Evolutionary conservation across 805 yeast species (phyloP), one percentile per base, ranked within the genome.

Genomic region (Zygotorulaspora florentina): DNA sequence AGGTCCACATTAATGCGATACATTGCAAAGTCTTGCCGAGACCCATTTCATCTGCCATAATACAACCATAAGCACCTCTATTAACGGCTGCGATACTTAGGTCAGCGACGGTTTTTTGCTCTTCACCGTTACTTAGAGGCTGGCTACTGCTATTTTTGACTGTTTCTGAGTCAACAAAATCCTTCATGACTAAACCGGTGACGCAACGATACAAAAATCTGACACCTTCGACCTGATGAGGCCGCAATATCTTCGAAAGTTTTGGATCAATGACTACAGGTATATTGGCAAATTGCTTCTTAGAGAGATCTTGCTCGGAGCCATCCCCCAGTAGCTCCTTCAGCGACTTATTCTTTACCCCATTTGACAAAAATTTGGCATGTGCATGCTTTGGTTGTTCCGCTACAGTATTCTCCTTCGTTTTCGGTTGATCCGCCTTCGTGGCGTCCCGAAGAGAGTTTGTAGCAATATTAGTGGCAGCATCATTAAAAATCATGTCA

Each of bases 1-100:
- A 64, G 0, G 97, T 91, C 98, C 98, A 91, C 86, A 90, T 75
- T 27, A 91, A 71, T 0, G 96, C 75, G 28, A 91, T 75, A 64
- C 98, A 91, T 62, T 88, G 96, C 20, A 88, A 71, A 0, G 96
- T 88, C 61, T 88, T 88, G 20, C 96, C 96, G 33, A 88, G 71
- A 3, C 96, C 97, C 97, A 89, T 89, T 65, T 87, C 97, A 68
- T 89, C 97, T 0, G 97, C 97, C 98, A 91, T 91, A 41, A 91
- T 91, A 61, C 97, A 91, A 2, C 99, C 99, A 58, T 85, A 80
- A 0, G 97, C 97, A 28, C 84, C 73, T 7, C 87, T 77, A 61
- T 85, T 88, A 23, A 50, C 50, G 27, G 47, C 40, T 12, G 42
- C 36, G 18, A 28, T 36, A 8, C 13, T 20, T 10, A 33, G 36